Base-by-base conservation (phyloP, 2,329 filamentous ascomycete species). In the Aspergillus thermomutatus region DNA sequence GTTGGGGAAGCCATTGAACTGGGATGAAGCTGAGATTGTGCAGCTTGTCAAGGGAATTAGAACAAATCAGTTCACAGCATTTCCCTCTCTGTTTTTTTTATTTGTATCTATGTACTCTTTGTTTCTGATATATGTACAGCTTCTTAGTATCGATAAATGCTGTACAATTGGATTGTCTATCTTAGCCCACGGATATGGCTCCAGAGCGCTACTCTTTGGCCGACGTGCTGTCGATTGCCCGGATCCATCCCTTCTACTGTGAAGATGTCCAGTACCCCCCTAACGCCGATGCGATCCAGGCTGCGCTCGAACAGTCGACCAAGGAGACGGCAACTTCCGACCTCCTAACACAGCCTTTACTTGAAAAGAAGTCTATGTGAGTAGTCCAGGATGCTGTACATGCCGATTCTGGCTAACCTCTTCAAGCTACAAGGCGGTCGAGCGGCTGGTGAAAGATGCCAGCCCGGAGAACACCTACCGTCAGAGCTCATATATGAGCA, bases 211-310 rank as follows among this genome's bases (percentile, higher is more conserved):
- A 51, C 11, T 14, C 55, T 5, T 23, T 77, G 28, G 25, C 23
- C 4, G 69, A 75, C 0, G 62, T 77, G 0, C 57, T 77, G 21
- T 66, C 72, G 2, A 60, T 77, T 23, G 68, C 73, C 40, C 67
- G 62, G 3, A 59, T 66, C 0, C 75, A 77, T 28, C 74, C 74
- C 0, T 77, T 77, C 28, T 75, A 77, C 43, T n/a, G n/a, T n/a
- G 56, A 54, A 8, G 43, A 65, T 4, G 25, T 59, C 2, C 31
- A 63, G 10, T 77, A 77, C 46, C 73, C 75, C 1, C 74, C 73
- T 0, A 50, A 41, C n/a, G 47, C 51, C 4, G 58, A 64, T 3
- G 21, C 41, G 7, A 31, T 64, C 10, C 26, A 50, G 37, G 25
- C 48, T 17, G 46, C 49, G 40, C 27, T 45, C 4, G 48, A 55